Evolutionary conservation across 1,139 yeast species (phyloP), one percentile per base, ranked within the genome.

Genomic region (Candida buenavistaensis): DNA sequence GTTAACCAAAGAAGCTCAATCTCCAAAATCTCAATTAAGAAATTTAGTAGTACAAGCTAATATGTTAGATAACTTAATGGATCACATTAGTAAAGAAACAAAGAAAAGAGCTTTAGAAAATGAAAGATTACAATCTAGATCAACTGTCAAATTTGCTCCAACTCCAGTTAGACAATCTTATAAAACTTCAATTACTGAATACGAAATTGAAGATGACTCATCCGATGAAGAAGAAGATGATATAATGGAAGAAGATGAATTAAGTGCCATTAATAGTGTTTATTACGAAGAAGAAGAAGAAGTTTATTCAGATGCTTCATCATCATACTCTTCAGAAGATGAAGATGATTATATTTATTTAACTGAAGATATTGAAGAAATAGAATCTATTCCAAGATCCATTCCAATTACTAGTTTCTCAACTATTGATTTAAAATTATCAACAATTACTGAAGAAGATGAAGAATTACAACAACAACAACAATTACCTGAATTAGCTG

Each of bases 1-100:
- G 62, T 72, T 85, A 23, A 77, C 87, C 26, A 69, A 59, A 39
- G 89, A 82, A 53, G 90, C 90, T 3, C 55, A 75, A 23, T 71
- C 72, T 43, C 73, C 75, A 6, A 84, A 80, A 46, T 76, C 82
- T 27, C 64, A 79, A 41, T 65, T 85, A 36, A 68, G 88, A 40
- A 62, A 69, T 32, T 68, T 85, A 30, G 90, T 85, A 3, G 72
- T 80, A 22, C 94, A 85, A 57, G 92, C 94, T 13, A 85, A 84
- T 56, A 63, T 85, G 65, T 68, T 85, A 40, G 95, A 85, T 52
- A 69, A 69, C 44, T 54, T 85, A 30, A 80, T 84, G 78, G 89
- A 79, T 48, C 59, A 59, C 42, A 67, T 69, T 23, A 47, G 61
- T 10, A 50, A 49, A 8, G 71, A 62, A 46, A 57, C 64, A 15